Conservation (phyloP, 139 green algal genomes). For the Pleodorina starrii region DNA sequence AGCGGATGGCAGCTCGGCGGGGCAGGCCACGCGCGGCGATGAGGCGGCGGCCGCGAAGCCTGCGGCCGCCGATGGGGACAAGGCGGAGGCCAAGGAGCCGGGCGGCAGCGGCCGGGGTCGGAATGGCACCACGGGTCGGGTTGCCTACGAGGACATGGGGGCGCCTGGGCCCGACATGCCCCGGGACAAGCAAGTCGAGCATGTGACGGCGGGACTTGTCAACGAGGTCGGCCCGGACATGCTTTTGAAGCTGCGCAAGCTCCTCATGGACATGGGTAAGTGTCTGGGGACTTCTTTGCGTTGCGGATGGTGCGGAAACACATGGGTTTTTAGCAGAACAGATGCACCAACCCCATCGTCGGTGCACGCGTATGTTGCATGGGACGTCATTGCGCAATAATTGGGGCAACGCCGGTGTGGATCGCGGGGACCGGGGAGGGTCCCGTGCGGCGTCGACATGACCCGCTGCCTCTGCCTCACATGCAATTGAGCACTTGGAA, state of each 20-base stretch:
- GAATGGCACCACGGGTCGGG: background rate
- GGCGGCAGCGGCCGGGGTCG: background rate
- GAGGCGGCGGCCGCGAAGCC: background rate
- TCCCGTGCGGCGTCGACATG: no score
- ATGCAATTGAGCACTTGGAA: no score
- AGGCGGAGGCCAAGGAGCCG: background rate
- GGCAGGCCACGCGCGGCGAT: background rate
- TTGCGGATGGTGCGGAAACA: background rate
- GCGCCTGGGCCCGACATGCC: background rate
- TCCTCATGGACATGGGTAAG: constrained; percentile 46
- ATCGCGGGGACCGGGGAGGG: no score
- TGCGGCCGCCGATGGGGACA: background rate
- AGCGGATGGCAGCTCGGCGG: background rate
- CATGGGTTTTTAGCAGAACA: background rate
- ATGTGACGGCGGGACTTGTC: constrained; percentile 32
- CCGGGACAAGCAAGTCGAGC: constrained; percentile 2
- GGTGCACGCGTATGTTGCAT: no score
- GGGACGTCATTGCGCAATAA: no score
- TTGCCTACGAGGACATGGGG: constrained; percentile 31
- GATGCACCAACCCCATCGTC: no score
- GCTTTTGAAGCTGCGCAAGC: constrained; percentile 39
- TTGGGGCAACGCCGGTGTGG: no score
- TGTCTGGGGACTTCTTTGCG: background rate
- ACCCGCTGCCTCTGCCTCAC: no score
- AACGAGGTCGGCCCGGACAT: background rate